Percentiles rank a stretch among this genome's conserved stretches.
These are phyloP conservation scores for Cyclotella choctawhatcheeana DNA, from an alignment of 108 stramenopile genomes.

Conservation along the genomic window DNA sequence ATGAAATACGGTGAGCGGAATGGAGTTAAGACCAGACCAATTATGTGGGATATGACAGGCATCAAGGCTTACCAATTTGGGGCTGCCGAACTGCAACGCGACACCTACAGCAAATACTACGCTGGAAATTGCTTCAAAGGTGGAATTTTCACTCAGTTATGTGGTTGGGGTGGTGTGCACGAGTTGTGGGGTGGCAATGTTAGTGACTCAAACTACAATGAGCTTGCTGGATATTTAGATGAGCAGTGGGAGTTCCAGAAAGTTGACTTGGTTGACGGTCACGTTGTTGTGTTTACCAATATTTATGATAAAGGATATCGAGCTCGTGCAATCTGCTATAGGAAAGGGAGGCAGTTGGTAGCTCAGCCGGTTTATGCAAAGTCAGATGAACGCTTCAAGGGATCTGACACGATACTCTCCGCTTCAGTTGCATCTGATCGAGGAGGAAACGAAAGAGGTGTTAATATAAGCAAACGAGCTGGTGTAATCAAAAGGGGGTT, in stretches of 20 bases:
- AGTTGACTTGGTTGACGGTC: neutral
- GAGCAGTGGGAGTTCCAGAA: constrained; percentile 10
- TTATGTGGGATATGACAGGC: constrained; percentile 29
- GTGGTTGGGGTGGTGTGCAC: constrained; percentile 18
- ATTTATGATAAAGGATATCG: constrained; percentile 27
- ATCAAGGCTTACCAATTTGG: constrained; percentile 11
- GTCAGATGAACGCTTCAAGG: constrained; percentile 24
- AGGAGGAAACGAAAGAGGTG: constrained; percentile 34
- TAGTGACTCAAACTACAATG: constrained; percentile 18
- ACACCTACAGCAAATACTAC: constrained; percentile 31
- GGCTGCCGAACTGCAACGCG: constrained; percentile 3
- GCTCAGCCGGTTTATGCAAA: constrained; percentile 28
- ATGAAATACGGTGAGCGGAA: constrained; percentile 9
- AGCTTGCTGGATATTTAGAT: constrained; percentile 13
- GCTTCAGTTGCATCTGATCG: constrained; percentile 46
- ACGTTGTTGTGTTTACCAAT: constrained; percentile 19
- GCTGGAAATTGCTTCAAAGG: constrained; percentile 20
- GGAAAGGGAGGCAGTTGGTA: constrained; percentile 18
- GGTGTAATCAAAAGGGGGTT: constrained; percentile 30
- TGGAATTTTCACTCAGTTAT: constrained; percentile 15
- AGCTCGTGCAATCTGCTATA: constrained; percentile 12
- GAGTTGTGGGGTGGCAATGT: constrained; percentile 23
- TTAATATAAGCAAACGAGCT: constrained; percentile 38
- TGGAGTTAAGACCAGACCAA: neutral
- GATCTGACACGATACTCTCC: constrained; percentile 22